Conservation (phyloP, 2,329 filamentous ascomycete species). For the Didymella pinodella region DNA sequence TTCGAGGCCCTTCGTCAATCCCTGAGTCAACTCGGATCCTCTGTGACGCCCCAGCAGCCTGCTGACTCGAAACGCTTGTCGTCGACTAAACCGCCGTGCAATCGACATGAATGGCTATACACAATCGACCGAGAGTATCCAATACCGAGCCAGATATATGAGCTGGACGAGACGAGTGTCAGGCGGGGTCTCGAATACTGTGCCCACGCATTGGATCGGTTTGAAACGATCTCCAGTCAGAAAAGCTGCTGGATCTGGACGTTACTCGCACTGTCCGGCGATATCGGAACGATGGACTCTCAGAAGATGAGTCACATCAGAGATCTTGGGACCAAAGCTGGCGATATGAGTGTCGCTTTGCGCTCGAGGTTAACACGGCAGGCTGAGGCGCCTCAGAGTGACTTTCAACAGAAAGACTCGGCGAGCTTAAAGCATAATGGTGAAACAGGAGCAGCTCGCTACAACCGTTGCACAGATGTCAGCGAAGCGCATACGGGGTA, state of each 20-base stretch:
- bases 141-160: slow-evolving; percentile 59
- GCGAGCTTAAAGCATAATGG: neutral
- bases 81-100: slow-evolving; percentile 38
- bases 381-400: slow-evolving; percentile 6
- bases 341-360: slow-evolving; percentile 61
- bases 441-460: neutral
- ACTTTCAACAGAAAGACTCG: neutral
- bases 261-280: slow-evolving; percentile 76
- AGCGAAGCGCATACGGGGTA: neutral
- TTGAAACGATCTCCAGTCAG: slow-evolving; percentile 67
- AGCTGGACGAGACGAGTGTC: slow-evolving; percentile 69
- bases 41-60: slow-evolving; percentile 53
- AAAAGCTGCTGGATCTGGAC: slow-evolving; percentile 88
- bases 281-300: slow-evolving; percentile 76
- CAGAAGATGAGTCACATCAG: slow-evolving; percentile 78
- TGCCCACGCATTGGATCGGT: slow-evolving; percentile 67
- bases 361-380: slow-evolving; percentile 14
- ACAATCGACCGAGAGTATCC: slow-evolving; percentile 50
- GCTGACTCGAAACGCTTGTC: slow-evolving; percentile 11
- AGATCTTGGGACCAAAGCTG: slow-evolving; percentile 80
- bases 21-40: slow-evolving; percentile 65
- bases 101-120: slow-evolving; percentile 48
- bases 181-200: slow-evolving; percentile 71
- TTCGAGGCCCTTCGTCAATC: slow-evolving; percentile 71
- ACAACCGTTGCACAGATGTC: neutral